These are phyloP conservation scores for Dendryphion nanum DNA, from an alignment of 2,329 filamentous ascomycete genomes.

Conservation along the genomic window DNA sequence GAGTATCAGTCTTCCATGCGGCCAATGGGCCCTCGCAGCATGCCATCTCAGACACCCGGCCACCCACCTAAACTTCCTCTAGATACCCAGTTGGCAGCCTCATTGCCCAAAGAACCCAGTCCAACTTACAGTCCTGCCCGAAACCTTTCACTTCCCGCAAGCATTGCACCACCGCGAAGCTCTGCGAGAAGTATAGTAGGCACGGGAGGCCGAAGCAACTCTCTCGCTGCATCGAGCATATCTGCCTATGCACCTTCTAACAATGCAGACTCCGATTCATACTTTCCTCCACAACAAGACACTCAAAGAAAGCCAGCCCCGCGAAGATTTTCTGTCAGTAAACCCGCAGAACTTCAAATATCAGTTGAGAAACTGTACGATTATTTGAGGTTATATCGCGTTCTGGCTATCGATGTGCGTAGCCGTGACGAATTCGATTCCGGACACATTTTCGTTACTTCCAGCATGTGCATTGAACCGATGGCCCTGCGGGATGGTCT, in stretches of 20 bases:
- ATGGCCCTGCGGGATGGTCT: slow-evolving; percentile 68
- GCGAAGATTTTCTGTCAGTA: slow-evolving; percentile 46
- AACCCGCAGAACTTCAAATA: slow-evolving; percentile 60
- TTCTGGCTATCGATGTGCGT: slow-evolving; percentile 85
- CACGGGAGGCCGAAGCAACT: slow-evolving; percentile 54
- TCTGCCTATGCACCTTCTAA: slow-evolving; percentile 37
- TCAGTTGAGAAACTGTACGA: slow-evolving; percentile 68
- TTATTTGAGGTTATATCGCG: slow-evolving; percentile 64
- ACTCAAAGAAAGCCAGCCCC: slow-evolving; percentile 11
- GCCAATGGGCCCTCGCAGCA: slow-evolving; percentile 52
- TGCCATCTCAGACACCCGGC: slow-evolving; percentile 44
- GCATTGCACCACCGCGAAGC: slow-evolving; percentile 64
- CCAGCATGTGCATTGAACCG: slow-evolving; percentile 88
- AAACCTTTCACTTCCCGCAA: slow-evolving; percentile 65
- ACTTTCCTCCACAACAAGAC: slow-evolving; percentile 38
- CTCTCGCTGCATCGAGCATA: slow-evolving; percentile 44
- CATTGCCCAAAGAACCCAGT: slow-evolving; percentile 68
- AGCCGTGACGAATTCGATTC: slow-evolving; percentile 76
- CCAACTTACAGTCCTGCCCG: slow-evolving; percentile 77
- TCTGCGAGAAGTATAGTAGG: slow-evolving; percentile 64
- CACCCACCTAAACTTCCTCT: slow-evolving; percentile 49
- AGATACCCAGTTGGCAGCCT: slow-evolving; percentile 52
- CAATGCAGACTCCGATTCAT: slow-evolving; percentile 39
- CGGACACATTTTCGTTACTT: slow-evolving; percentile 82
- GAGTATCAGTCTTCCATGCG: slow-evolving; percentile 34